Percentiles rank a stretch among this genome's conserved stretches.
phyloP scores from a whole-genome alignment of 176 grass and related monocot species.

The Musa troglodytarum region DNA sequence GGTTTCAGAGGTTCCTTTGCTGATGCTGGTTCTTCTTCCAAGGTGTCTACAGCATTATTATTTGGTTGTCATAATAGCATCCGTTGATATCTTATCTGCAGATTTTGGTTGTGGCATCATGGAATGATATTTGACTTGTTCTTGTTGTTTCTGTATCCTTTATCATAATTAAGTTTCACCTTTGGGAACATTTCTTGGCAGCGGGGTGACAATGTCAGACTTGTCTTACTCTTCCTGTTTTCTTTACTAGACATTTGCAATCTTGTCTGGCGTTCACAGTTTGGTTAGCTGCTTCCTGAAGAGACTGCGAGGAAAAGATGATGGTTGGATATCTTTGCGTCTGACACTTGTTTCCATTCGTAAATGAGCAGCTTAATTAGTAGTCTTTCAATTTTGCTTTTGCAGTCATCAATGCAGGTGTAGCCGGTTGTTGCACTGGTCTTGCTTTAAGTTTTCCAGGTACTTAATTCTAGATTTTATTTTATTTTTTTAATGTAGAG shows the following conservation, averaged over 20 bases:
- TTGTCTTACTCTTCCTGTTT: neutral
- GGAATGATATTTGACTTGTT: neutral
- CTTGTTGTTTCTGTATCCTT: no score
- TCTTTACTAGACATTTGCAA: slow-evolving; percentile 75
- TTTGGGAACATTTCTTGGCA: no score
- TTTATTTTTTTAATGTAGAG: no score
- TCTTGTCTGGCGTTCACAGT: slow-evolving; percentile 90
- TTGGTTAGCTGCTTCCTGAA: slow-evolving; percentile 80
- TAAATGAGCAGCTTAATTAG: slow-evolving; percentile 18
- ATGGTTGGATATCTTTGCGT: slow-evolving; percentile 38
- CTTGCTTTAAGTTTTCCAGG: slow-evolving; percentile 93
- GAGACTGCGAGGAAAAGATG: slow-evolving; percentile 86
- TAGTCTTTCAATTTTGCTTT: slow-evolving; percentile 22
- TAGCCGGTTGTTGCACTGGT: slow-evolving; percentile 89
- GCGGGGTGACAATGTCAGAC: no score
- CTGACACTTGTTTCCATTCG: neutral
- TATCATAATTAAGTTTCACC: no score
- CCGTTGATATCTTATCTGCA: neutral
- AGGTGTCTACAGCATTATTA: slow-evolving; percentile 27
- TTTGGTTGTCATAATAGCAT: neutral
- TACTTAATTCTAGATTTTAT: slow-evolving; percentile 16
- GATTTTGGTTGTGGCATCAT: neutral
- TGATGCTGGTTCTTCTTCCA: slow-evolving; percentile 76
- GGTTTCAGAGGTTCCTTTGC: slow-evolving; percentile 77
- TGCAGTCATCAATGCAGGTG: slow-evolving; percentile 69